Evolutionary conservation across 306 rosid genomes (phyloP).

Genomic region (Vigna reflexopilosa): DNA sequence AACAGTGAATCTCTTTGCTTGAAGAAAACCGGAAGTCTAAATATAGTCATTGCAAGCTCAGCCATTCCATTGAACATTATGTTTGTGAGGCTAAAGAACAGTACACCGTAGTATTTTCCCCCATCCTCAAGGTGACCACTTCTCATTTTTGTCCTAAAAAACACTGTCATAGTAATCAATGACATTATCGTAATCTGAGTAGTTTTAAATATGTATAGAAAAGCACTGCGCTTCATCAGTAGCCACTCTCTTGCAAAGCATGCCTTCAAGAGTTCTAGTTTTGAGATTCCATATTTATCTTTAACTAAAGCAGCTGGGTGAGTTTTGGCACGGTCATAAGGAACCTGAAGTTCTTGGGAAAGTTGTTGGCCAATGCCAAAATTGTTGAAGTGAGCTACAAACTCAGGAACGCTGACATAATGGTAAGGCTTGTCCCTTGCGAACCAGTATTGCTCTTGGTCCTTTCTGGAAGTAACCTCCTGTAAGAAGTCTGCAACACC

Average conservation of each 20-base stretch:
- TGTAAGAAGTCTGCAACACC: conserved; percentile 80
- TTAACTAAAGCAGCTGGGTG: conserved; percentile 72
- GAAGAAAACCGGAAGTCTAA: conserved; percentile 74
- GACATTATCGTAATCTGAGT: conserved; percentile 68
- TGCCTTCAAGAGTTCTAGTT: conserved; percentile 70
- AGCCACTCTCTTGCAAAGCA: conserved; percentile 84
- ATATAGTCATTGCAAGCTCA: conserved; percentile 66
- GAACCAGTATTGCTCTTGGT: conserved; percentile 82
- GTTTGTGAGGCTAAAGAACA: conserved; percentile 70
- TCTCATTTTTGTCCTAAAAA: conserved; percentile 71
- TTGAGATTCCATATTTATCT: conserved; percentile 70
- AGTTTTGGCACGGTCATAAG: conserved; percentile 55
- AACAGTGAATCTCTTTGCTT: conserved; percentile 77
- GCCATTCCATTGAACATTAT: conserved; percentile 88
- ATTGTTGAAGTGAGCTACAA: conserved; percentile 53
- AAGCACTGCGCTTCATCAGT: conserved; percentile 66
- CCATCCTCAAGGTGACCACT: conserved; percentile 68
- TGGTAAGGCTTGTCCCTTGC: conserved; percentile 58
- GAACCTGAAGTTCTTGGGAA: conserved; percentile 51
- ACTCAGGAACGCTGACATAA: conserved; percentile 58
- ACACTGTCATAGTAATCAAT: conserved; percentile 68
- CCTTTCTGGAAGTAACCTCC: conserved; percentile 82
- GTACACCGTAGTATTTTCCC: conserved; percentile 64
- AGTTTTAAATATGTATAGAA: conserved; percentile 75
- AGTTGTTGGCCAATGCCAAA: conserved; percentile 51